Percentiles rank a stretch among this genome's conserved stretches.
phyloP scores from a whole-genome alignment of 2,329 filamentous ascomycete species.

The Escovopsis sp. region DNA sequence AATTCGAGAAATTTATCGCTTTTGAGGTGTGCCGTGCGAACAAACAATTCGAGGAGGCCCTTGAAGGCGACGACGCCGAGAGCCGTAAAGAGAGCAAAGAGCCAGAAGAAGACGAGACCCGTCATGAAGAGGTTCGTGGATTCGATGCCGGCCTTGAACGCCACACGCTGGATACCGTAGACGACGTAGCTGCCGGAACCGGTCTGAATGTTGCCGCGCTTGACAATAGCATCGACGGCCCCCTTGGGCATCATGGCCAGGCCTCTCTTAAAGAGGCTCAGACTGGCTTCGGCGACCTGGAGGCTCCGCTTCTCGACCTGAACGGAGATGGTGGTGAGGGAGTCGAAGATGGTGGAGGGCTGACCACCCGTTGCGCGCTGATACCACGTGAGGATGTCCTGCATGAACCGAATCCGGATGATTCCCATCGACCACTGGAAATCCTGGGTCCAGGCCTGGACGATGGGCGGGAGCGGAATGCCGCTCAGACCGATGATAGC shows the following conservation, averaged over 20 bases:
- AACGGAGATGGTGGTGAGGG: conserved; percentile 62
- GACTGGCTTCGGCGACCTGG: conserved; percentile 21
- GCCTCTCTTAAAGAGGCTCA: conserved; percentile 39
- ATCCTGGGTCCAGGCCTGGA: conserved; percentile 88
- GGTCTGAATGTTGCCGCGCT: conserved; percentile 39
- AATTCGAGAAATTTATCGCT: conserved; percentile 82
- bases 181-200: conserved; percentile 46
- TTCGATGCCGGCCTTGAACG: conserved; percentile 75
- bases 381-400: conserved; percentile 87
- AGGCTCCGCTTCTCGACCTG: conserved; percentile 55
- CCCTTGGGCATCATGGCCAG: conserved; percentile 35
- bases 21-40: conserved; percentile 65
- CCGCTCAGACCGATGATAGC: conserved; percentile 79
- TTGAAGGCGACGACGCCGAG: conserved; percentile 68
- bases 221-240: conserved; percentile 25
- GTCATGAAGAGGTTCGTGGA: conserved; percentile 89
- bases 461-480: conserved; percentile 72
- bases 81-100: conserved; percentile 65
- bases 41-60: conserved; percentile 59
- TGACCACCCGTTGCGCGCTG: conserved; percentile 83
- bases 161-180: conserved; percentile 76
- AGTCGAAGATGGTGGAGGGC: conserved; percentile 64
- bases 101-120: conserved; percentile 73
- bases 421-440: conserved; percentile 99
- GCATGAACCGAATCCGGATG: conserved; percentile 74